Evolutionary conservation across 177 flowering plant species (phyloP).

Genomic region (Vitis hybrid): DNA sequence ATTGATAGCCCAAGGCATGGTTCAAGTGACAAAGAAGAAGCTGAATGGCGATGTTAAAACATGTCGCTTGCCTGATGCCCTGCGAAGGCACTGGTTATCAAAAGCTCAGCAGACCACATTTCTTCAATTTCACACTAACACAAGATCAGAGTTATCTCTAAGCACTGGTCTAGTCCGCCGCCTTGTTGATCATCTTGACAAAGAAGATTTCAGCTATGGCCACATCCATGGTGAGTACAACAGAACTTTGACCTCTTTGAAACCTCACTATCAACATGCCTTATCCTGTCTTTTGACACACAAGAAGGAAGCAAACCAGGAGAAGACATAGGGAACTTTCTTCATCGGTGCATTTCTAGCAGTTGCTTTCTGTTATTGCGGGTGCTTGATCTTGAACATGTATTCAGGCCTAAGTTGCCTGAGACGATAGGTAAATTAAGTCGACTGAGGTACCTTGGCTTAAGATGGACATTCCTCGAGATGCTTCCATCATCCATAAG

Average conservation of each 20-base stretch:
- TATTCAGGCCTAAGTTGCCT: constrained; percentile 18
- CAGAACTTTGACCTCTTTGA: too few species aligned
- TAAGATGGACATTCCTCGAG: constrained; percentile 22
- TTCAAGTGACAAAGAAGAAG: constrained; percentile 3
- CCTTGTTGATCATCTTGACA: too few species aligned
- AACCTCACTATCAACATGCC: too few species aligned
- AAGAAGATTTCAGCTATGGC: too few species aligned
- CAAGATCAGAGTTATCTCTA: too few species aligned
- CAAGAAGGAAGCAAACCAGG: constrained; percentile 13
- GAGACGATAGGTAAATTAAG: background rate
- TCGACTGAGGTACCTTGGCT: constrained; percentile 20
- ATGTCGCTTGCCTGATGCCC: background rate
- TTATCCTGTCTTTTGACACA: constrained; percentile 3
- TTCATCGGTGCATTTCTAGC: constrained; percentile 3
- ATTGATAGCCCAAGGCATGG: background rate
- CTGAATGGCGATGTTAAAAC: background rate
- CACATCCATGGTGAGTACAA: too few species aligned
- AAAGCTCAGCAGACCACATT: too few species aligned
- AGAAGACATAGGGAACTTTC: constrained; percentile 9
- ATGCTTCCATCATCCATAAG: constrained; percentile 11
- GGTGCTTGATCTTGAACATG: constrained; percentile 27
- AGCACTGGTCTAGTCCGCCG: too few species aligned
- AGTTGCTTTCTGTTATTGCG: background rate
- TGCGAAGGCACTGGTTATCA: background rate
- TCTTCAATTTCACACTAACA: too few species aligned